Conservation (phyloP, 2,329 filamentous ascomycete genomes). For the Cercospora zeina region DNA sequence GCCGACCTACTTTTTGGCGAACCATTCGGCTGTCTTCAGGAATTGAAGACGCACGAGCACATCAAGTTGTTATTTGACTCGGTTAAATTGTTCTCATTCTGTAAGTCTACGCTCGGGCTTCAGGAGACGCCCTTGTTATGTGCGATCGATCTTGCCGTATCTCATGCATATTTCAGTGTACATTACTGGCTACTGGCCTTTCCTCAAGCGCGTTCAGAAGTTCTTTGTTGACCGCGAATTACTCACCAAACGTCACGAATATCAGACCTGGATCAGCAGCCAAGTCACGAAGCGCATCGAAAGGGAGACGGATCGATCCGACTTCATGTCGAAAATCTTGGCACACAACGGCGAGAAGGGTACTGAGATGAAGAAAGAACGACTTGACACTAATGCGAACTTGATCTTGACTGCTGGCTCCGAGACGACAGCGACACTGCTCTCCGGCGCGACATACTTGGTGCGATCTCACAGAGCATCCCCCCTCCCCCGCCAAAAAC, state of each 20-base stretch:
- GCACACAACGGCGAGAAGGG: conserved; percentile 44
- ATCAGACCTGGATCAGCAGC: conserved; percentile 29
- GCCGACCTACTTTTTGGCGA: conserved; percentile 32
- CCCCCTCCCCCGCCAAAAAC: too few species aligned
- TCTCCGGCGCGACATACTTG: conserved; percentile 46
- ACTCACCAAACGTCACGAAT: conserved; percentile 31
- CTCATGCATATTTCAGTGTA: conserved; percentile 20
- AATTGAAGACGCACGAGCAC: conserved; percentile 34
- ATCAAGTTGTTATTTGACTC: conserved; percentile 32
- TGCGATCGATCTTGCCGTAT: background rate
- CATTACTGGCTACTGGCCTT: conserved; percentile 34
- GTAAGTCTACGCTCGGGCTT: background rate
- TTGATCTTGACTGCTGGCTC: conserved; percentile 52
- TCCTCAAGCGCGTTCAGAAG: conserved; percentile 28
- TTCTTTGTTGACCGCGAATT: conserved; percentile 28
- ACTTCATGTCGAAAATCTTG: conserved; percentile 54
- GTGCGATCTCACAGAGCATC: background rate
- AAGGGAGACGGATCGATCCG: conserved; percentile 38
- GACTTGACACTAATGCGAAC: conserved; percentile 49
- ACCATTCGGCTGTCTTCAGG: conserved; percentile 32
- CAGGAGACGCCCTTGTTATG: background rate
- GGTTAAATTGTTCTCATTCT: conserved; percentile 35
- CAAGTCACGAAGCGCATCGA: conserved; percentile 36
- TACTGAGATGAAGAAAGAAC: conserved; percentile 29
- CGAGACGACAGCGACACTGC: conserved; percentile 54